Conservation (phyloP, 208 protist genomes). For the Acanthamoeba royreba region DNA sequence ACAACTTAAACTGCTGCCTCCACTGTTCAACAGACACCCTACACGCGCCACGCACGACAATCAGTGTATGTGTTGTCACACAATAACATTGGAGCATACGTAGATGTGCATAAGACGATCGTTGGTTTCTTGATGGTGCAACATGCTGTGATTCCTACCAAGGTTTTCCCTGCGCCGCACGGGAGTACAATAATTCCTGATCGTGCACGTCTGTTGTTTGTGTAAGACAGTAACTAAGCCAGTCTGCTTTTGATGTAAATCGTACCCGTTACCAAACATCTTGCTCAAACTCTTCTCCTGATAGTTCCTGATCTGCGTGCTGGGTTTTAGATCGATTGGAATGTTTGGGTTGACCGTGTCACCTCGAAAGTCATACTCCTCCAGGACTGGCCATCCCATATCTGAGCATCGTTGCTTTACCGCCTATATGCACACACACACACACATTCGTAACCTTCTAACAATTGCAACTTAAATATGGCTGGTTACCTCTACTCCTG, state of each 20-base stretch:
- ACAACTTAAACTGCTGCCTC: slow-evolving; percentile 92
- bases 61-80: slow-evolving; percentile 99
- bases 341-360: slow-evolving; percentile 75
- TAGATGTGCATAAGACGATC: slow-evolving; percentile 49
- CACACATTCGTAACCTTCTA: background rate
- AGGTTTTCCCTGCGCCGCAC: slow-evolving; percentile 99
- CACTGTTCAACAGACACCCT: slow-evolving; percentile 94
- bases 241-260: background rate
- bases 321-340: slow-evolving; percentile 82
- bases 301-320: slow-evolving; percentile 76
- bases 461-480: background rate
- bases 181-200: slow-evolving; percentile 98
- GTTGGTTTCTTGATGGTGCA: slow-evolving; percentile 93
- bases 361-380: slow-evolving; percentile 86
- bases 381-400: slow-evolving; percentile 78
- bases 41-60: slow-evolving; percentile 94
- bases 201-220: slow-evolving; percentile 57
- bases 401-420: slow-evolving; percentile 76
- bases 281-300: slow-evolving; percentile 85
- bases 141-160: slow-evolving; percentile 96
- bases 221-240: background rate
- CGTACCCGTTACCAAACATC: slow-evolving; percentile 85
- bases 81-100: slow-evolving; percentile 92
- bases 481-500: background rate
- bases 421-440: background rate